Evolutionary conservation across 495 filamentous ascomycete genomes (phyloP).

Genomic region (Penicillium subrubescens): DNA sequence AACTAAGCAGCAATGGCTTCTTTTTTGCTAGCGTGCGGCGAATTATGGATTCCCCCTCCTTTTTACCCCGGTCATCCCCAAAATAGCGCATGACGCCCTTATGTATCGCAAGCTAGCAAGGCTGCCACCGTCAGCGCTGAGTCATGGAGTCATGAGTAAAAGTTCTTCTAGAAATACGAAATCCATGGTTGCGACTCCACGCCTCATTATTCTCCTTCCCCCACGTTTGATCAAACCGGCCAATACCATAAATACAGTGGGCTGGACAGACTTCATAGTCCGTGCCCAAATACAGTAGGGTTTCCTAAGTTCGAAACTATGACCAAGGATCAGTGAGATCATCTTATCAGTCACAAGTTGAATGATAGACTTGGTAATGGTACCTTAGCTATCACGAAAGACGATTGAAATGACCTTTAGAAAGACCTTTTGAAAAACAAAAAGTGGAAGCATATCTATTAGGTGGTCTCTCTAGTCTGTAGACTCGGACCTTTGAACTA

Average conservation of each 20-base stretch:
- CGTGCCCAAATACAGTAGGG: no score
- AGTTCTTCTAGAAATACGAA: constrained; percentile 4
- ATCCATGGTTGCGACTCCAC: background rate
- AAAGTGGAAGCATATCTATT: no score
- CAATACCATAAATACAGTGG: background rate
- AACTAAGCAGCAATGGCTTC: background rate
- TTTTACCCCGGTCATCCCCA: background rate
- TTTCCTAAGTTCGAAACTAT: no score
- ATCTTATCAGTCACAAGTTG: no score
- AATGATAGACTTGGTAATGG: no score
- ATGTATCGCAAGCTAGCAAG: background rate
- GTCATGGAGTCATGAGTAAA: constrained; percentile 6
- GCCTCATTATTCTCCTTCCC: background rate
- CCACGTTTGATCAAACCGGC: background rate
- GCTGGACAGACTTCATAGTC: background rate
- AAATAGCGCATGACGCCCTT: background rate
- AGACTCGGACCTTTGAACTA: no score
- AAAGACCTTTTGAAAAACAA: no score
- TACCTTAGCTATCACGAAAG: no score
- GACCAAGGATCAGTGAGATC: no score
- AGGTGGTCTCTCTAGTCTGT: no score
- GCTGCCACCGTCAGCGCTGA: background rate
- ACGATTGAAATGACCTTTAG: no score
- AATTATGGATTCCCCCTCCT: background rate
- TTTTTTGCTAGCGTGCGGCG: background rate